Percentiles rank a stretch among this genome's conserved stretches.
Evolutionary conservation across 129 eudicot genomes (phyloP).

Genomic region (Flaveria sonorensis): DNA sequence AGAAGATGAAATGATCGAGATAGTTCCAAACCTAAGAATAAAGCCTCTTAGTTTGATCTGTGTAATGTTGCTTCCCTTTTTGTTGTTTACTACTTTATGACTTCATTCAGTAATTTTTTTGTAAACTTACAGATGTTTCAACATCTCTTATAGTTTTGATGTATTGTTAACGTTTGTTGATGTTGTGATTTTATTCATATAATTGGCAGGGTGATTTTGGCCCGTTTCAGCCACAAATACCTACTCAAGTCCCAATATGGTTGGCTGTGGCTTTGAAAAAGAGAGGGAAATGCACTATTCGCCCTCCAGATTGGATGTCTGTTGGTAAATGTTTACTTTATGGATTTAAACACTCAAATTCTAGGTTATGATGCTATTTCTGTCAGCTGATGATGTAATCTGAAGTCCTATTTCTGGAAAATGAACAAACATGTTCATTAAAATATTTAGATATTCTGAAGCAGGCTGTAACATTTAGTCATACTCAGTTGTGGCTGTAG

Average conservation of each 20-base stretch:
- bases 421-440: neutral
- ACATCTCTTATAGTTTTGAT: neutral
- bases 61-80: constrained; percentile 34
- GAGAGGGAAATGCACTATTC: constrained; percentile 88
- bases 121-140: neutral
- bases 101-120: neutral
- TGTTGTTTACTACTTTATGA: neutral
- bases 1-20: constrained; percentile 85
- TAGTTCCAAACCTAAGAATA: constrained; percentile 81
- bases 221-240: constrained; percentile 79
- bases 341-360: neutral
- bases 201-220: constrained; percentile 83
- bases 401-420: neutral
- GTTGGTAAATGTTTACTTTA: constrained; percentile 56
- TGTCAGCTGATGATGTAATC: no score
- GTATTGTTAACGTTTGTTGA: constrained; percentile 2
- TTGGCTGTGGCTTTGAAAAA: constrained; percentile 90
- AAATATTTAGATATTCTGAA: no score
- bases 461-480: no score
- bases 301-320: constrained; percentile 95
- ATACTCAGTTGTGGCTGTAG: neutral
- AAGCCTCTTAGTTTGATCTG: constrained; percentile 76
- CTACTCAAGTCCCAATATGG: constrained; percentile 89
- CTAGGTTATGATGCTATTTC: no score
- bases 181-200: constrained; percentile 11